Conservation (phyloP, 768 basidiomycete genomes). For the Lyophyllum semitale region DNA sequence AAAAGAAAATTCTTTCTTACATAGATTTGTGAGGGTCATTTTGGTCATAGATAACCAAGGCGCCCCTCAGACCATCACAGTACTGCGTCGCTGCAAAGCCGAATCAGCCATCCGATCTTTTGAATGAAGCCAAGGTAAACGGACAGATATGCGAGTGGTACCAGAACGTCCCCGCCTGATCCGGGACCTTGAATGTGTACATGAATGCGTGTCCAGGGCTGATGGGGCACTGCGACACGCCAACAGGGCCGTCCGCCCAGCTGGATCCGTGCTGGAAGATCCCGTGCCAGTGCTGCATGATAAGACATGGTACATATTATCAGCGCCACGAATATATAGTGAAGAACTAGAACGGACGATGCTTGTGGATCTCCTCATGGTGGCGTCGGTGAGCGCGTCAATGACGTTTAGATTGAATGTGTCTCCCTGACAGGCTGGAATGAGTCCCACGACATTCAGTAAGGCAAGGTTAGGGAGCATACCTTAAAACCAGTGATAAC, state of each 20-base stretch:
- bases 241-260: constrained; percentile 42
- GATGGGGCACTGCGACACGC: constrained; percentile 46
- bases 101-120: too few relatives aligned
- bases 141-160: constrained; percentile 6
- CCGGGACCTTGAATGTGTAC: constrained; percentile 25
- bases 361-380: constrained; percentile 48
- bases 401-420: constrained; percentile 48
- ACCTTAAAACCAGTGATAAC: constrained; percentile 34
- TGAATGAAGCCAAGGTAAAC: neutral
- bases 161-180: too few relatives aligned
- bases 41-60: too few relatives aligned
- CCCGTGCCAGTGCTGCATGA: constrained; percentile 31
- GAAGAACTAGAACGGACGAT: constrained; percentile 38
- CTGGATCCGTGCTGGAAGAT: too few relatives aligned
- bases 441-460: neutral
- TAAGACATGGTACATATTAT: neutral
- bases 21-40: neutral
- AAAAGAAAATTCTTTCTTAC: neutral
- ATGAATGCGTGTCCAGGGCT: too few relatives aligned
- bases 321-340: neutral
- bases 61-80: too few relatives aligned
- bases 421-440: constrained; percentile 33
- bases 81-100: too few relatives aligned
- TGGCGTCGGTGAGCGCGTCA: too few relatives aligned
- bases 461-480: too few relatives aligned